Evolutionary conservation across 352 stramenopile genomes (phyloP).

Genomic region (Bremia lactucae): DNA sequence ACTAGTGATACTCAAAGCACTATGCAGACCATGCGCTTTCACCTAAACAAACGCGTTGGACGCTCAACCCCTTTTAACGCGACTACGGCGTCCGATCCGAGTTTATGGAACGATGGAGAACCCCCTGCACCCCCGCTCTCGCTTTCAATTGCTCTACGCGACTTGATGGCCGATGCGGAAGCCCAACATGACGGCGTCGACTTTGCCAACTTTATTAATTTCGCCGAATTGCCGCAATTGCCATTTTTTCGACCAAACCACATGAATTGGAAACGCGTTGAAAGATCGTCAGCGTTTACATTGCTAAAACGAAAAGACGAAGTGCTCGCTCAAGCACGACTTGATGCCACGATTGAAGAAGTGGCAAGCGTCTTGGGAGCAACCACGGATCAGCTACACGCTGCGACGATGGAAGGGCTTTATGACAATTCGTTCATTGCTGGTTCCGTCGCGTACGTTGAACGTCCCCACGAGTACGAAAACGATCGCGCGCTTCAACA

Average conservation of each 20-base stretch:
- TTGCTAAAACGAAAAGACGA: conserved; percentile 16
- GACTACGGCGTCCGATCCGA: conserved; percentile 2
- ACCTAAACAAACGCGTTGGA: conserved; percentile 1
- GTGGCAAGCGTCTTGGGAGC: conserved; percentile 16
- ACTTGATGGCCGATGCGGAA: conserved; percentile 7
- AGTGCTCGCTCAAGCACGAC: conserved; percentile 14
- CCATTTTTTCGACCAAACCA: conserved; percentile 4
- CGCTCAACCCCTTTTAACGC: conserved; percentile 2
- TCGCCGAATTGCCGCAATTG: conserved; percentile 11
- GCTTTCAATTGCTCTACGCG: conserved; percentile 9
- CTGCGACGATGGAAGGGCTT: conserved; percentile 24
- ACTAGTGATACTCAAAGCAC: neutral
- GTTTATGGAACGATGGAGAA: conserved; percentile 9
- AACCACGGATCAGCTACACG: conserved; percentile 8
- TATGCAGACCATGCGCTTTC: conserved; percentile 4
- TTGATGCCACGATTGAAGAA: conserved; percentile 26
- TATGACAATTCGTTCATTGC: conserved; percentile 25
- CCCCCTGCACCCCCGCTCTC: conserved; percentile 8
- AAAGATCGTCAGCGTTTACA: conserved; percentile 10
- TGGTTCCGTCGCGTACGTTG: conserved; percentile 16
- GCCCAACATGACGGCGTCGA: conserved; percentile 12
- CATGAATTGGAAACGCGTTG: conserved; percentile 14
- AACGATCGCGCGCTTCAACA: conserved; percentile 6
- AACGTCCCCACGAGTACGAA: conserved; percentile 3
- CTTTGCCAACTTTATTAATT: conserved; percentile 7